These are phyloP conservation scores for Podaxis carcinomalis DNA, from an alignment of 768 basidiomycete species.

Conservation along the genomic window DNA sequence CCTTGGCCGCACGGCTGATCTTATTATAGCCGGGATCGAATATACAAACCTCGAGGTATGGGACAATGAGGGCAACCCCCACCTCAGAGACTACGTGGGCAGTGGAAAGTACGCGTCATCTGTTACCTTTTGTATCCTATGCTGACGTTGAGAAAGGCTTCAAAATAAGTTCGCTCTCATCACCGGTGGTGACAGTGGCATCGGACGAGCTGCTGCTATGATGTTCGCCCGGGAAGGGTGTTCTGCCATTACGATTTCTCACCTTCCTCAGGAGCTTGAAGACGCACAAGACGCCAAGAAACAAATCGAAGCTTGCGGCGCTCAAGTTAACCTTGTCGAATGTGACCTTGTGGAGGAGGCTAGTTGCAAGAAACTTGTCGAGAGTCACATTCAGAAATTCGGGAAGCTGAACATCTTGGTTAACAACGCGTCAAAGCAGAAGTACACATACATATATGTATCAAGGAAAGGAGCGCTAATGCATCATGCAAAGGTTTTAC, in stretches of 20 bases:
- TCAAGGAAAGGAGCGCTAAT: neutral
- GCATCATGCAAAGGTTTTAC: constrained; percentile 29
- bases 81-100: constrained; percentile 47
- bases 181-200: constrained; percentile 42
- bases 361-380: constrained; percentile 40
- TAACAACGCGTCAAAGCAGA: constrained; percentile 54
- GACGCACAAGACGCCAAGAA: constrained; percentile 50
- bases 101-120: constrained; percentile 33
- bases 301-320: constrained; percentile 38
- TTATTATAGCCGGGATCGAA: constrained; percentile 26
- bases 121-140: neutral
- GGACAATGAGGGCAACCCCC: constrained; percentile 49
- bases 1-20: neutral
- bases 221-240: constrained; percentile 50
- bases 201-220: constrained; percentile 46
- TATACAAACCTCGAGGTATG: constrained; percentile 40
- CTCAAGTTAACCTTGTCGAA: constrained; percentile 29
- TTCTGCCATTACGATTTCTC: constrained; percentile 46
- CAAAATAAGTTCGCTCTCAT: constrained; percentile 31
- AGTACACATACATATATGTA: constrained; percentile 17
- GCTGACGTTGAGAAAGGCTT: constrained; percentile 16
- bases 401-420: constrained; percentile 51
- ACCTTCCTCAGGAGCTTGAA: constrained; percentile 51
- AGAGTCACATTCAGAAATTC: constrained; percentile 42
- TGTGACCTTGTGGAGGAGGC: constrained; percentile 39